These are phyloP conservation scores for Dujonia santamariae DNA, from an alignment of 1,139 yeast genomes.

Conservation along the genomic window DNA sequence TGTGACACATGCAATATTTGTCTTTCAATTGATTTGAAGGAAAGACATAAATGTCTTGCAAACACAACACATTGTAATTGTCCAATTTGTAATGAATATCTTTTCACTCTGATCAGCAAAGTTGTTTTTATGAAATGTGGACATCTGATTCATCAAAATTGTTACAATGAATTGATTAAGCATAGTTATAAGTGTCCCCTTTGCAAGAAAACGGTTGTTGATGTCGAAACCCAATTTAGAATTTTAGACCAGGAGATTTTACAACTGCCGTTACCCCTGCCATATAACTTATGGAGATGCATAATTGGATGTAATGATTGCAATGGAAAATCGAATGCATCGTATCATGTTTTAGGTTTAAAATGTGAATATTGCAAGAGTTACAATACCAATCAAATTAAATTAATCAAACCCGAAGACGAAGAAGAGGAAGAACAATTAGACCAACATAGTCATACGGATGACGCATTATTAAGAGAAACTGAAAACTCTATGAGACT, in stretches of 20 bases:
- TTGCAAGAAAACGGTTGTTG: constrained; percentile 78
- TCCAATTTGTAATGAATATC: constrained; percentile 88
- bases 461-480: constrained; percentile 6
- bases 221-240: constrained; percentile 86
- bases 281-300: constrained; percentile 74
- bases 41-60: constrained; percentile 79
- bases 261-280: constrained; percentile 76
- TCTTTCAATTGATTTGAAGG: constrained; percentile 72
- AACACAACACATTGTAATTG: constrained; percentile 89
- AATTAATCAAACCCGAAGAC: constrained; percentile 57
- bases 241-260: constrained; percentile 79
- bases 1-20: constrained; percentile 91
- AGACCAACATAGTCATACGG: constrained; percentile 6
- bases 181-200: constrained; percentile 89
- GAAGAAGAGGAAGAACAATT: constrained; percentile 30
- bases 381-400: constrained; percentile 77
- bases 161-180: constrained; percentile 75
- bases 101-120: constrained; percentile 80
- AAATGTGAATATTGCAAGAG: constrained; percentile 85
- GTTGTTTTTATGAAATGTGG: constrained; percentile 95
- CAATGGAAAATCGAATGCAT: constrained; percentile 72
- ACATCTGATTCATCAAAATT: constrained; percentile 84
- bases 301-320: constrained; percentile 86
- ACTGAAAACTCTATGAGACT: constrained; percentile 25
- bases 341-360: constrained; percentile 81